Evolutionary conservation across 2,329 filamentous ascomycete genomes (phyloP), one percentile per base, ranked within the genome.

Genomic region (Talaromyces albobiverticillius): DNA sequence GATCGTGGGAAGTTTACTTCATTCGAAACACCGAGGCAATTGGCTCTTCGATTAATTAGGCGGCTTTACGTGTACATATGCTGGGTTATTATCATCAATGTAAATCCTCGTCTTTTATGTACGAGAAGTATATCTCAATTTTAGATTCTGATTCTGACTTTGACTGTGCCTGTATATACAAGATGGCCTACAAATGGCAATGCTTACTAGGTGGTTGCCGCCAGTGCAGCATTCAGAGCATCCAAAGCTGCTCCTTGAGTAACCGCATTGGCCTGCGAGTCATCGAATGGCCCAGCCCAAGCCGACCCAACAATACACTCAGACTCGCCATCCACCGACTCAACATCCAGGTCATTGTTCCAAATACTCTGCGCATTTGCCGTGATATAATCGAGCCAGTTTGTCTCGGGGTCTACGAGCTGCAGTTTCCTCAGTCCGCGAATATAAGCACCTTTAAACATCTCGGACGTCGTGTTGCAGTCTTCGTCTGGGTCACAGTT

Each of bases 381-480:
- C 48, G 77, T 67, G 55, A 89, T 78, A 57, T 83, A 83, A 2
- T 71, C 64, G 14, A 69, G 71, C 62, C 82, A 84, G 16, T 66
- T 66, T 2, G 71, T 63, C 31, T 77, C 71, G 1, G 79, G 78
- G 3, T 74, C 75, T 3, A 68, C 77, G 1, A 70, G 62, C 32
- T 84, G 72, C 25, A 89, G 69, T 53, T 80, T 78, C 26, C 76
- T 75, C 16, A 88, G 70, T 62, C 86, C 86, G 26, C 83, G 77
- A 8, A 80, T 74, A 58, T 88, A 87, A 42, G 88, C 72, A 14
- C 86, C 86, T 66, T 88, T 88, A 78, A 88, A 89, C 63, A 86
- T 82, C 46, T 79, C 73, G 5, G 76, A 78, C 51, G 82, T 53
- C 4, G 42, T 48, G 20, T 41, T 78, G 18, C 55, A 57, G 16